These are phyloP conservation scores for Plantago major DNA, from an alignment of 257 asterid genomes.

Conservation along the genomic window DNA sequence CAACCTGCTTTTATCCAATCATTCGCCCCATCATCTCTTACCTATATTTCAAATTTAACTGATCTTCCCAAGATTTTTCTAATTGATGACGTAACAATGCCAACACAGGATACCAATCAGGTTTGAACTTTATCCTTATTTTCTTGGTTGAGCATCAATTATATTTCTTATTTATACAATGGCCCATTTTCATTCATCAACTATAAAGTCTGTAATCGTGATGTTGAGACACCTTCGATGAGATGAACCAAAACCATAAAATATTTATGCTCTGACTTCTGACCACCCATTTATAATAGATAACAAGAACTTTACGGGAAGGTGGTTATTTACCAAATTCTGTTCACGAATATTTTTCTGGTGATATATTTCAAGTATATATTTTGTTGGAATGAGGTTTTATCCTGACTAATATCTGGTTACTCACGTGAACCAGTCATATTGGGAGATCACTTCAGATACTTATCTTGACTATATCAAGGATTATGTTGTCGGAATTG, in stretches of 20 bases:
- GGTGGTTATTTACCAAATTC: too few species aligned
- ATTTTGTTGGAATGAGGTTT: too few species aligned
- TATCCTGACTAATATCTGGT: neutral
- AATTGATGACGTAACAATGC: constrained; percentile 46
- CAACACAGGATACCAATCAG: constrained; percentile 96
- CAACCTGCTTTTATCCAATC: constrained; percentile 87
- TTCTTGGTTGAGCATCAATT: neutral
- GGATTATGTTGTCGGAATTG: constrained; percentile 86
- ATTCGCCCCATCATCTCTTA: constrained; percentile 86
- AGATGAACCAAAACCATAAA: too few species aligned
- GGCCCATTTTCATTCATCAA: too few species aligned
- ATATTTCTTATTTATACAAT: too few species aligned
- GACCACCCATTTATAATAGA: too few species aligned
- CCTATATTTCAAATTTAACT: constrained; percentile 61
- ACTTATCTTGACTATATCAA: constrained; percentile 68
- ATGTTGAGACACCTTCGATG: too few species aligned
- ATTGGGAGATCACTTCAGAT: constrained; percentile 84
- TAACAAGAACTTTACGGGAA: too few species aligned
- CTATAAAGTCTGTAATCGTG: too few species aligned
- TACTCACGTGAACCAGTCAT: constrained; percentile 50
- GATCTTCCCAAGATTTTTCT: constrained; percentile 80
- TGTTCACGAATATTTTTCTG: too few species aligned
- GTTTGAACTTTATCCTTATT: constrained; percentile 26
- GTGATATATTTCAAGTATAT: too few species aligned
- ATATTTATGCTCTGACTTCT: too few species aligned